These are phyloP conservation scores for Laguncularia racemosa DNA, from an alignment of 345 rosid genomes.

Conservation along the genomic window DNA sequence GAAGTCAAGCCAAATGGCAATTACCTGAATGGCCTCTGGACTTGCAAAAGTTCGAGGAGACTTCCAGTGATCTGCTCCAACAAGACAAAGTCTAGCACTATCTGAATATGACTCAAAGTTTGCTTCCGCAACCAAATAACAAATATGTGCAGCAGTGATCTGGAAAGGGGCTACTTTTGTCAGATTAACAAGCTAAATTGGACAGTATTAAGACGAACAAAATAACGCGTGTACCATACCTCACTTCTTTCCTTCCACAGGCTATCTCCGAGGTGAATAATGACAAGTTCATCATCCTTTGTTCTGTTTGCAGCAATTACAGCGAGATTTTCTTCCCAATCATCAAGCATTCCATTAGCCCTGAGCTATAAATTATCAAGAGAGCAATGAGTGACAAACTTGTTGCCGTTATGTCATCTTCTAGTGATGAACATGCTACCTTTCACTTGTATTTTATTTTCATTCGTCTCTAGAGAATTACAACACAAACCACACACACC, in stretches of 20 bases:
- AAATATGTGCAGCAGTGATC: constrained; percentile 77
- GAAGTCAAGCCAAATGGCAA: constrained; percentile 7
- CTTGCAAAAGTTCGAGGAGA: constrained; percentile 70
- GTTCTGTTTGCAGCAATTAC: constrained; percentile 96
- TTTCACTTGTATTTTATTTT: no score
- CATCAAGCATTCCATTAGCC: constrained; percentile 83
- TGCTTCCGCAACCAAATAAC: constrained; percentile 77
- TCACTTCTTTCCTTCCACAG: constrained; percentile 96
- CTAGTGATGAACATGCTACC: no score
- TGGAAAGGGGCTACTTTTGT: constrained; percentile 11
- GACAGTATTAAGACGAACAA: background rate
- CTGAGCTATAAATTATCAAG: constrained; percentile 34
- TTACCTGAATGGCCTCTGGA: constrained; percentile 86
- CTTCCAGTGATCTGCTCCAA: constrained; percentile 84
- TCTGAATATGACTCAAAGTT: constrained; percentile 79
- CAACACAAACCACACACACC: no score
- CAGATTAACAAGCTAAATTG: background rate
- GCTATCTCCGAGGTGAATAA: constrained; percentile 95
- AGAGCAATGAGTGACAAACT: background rate
- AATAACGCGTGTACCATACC: constrained; percentile 32
- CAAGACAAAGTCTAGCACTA: constrained; percentile 70
- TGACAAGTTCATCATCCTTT: constrained; percentile 89
- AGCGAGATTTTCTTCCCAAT: constrained; percentile 98
- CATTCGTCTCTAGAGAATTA: no score
- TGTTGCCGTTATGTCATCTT: background rate